Percentiles rank a stretch among this genome's conserved stretches.
These are phyloP conservation scores for Beverwykella pulmonaria DNA, from an alignment of 495 filamentous ascomycete species.

Conservation along the genomic window DNA sequence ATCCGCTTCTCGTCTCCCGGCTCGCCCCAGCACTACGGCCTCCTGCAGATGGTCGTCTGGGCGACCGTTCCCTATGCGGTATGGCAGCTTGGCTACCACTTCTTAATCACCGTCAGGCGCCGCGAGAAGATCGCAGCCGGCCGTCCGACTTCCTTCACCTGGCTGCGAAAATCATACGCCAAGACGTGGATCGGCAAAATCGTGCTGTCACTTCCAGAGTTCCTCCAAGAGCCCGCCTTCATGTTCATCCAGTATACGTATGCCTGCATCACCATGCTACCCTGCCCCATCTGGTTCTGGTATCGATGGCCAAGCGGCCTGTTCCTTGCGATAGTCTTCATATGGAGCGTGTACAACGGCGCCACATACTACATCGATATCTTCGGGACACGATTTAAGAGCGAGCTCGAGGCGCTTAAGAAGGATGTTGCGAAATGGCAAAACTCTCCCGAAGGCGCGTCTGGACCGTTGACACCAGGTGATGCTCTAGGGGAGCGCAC, in stretches of 20 bases:
- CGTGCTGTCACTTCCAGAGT: constrained; percentile 73
- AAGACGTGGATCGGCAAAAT: constrained; percentile 84
- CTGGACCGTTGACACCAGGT: constrained; percentile 11
- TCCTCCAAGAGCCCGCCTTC: constrained; percentile 83
- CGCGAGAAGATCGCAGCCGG: constrained; percentile 94
- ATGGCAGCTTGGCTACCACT: constrained; percentile 91
- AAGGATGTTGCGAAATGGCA: constrained; percentile 92
- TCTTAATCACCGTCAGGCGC: constrained; percentile 88
- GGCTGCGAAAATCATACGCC: constrained; percentile 87
- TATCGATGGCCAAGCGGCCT: constrained; percentile 74
- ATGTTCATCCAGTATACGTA: constrained; percentile 95
- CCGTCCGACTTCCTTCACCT: constrained; percentile 94
- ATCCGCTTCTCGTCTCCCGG: constrained; percentile 74
- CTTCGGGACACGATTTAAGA: constrained; percentile 94
- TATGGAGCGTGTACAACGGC: constrained; percentile 92
- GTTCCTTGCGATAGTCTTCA: constrained; percentile 79
- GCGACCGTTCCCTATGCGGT: constrained; percentile 86
- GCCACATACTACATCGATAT: constrained; percentile 97
- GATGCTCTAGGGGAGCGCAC: not conserved
- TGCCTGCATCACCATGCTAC: constrained; percentile 88
- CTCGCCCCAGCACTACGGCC: constrained; percentile 74
- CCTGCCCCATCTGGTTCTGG: constrained; percentile 94
- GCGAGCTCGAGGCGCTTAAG: constrained; percentile 88
- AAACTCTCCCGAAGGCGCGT: constrained; percentile 29
- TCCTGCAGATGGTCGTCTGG: constrained; percentile 87